phyloP scores from a whole-genome alignment of 2,329 filamentous ascomycete genomes.

The Colletotrichum endophyticum region DNA sequence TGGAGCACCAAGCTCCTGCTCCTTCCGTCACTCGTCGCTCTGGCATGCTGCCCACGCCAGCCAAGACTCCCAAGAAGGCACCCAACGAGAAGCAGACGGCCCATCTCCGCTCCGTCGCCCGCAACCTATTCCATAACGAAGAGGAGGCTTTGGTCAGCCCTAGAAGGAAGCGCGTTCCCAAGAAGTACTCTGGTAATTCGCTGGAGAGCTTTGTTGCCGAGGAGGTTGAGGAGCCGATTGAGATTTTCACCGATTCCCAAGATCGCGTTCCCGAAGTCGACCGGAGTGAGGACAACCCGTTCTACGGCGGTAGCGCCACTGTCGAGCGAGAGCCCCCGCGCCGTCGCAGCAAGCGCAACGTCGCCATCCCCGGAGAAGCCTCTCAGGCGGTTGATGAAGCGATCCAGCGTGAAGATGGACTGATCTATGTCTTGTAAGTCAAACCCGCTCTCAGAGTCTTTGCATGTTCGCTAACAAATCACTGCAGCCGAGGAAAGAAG shows the following conservation, averaged over 20 bases:
- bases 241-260: conserved; percentile 80
- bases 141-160: conserved; percentile 63
- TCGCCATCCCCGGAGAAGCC: conserved; percentile 62
- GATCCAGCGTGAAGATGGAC: conserved; percentile 70
- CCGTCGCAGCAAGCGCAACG: conserved; percentile 59
- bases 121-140: conserved; percentile 66
- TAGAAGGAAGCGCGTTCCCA: conserved; percentile 59
- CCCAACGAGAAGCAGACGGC: conserved; percentile 54
- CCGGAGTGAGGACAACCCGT: conserved; percentile 72
- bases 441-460: not conserved
- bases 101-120: conserved; percentile 59
- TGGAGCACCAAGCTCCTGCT: conserved; percentile 1
- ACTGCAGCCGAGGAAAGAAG: conserved; percentile 75
- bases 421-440: conserved; percentile 80
- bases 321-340: conserved; percentile 45
- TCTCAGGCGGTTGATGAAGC: conserved; percentile 66
- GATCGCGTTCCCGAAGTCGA: conserved; percentile 77
- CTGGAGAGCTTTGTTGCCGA: conserved; percentile 64
- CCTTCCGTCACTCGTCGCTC: conserved; percentile 35
- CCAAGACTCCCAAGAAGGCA: conserved; percentile 76
- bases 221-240: conserved; percentile 63
- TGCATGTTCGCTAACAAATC: conserved; percentile 6
- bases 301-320: conserved; percentile 55
- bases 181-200: conserved; percentile 60
- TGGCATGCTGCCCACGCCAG: conserved; percentile 76